A percentile compares a stretch with the other conserved stretches of the same genome.
phyloP scores from a whole-genome alignment of 257 asterid species.

The Nicotiana paniculata region DNA sequence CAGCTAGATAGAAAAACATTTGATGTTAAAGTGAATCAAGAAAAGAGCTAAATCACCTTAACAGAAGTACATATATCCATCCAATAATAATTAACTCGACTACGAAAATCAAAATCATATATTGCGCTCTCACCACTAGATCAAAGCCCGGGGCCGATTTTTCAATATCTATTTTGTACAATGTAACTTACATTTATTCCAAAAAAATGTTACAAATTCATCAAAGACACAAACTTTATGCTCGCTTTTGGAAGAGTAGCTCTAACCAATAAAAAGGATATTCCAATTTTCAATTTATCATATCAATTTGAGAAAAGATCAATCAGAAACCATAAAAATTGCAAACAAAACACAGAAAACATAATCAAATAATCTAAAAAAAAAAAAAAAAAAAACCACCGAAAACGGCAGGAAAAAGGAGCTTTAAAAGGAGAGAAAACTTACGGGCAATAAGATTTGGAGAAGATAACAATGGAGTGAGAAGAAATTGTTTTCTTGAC shows the following conservation, averaged over 20 bases:
- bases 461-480: conserved; percentile 70
- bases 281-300: background rate
- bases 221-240: background rate
- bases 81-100: background rate
- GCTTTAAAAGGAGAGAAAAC: background rate
- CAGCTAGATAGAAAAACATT: background rate
- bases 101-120: background rate
- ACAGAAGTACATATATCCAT: background rate
- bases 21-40: background rate
- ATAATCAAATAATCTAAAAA: background rate
- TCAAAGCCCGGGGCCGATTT: too few relatives aligned
- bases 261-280: background rate
- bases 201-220: background rate
- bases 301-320: background rate
- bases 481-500: conserved; percentile 61
- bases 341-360: background rate
- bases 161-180: background rate
- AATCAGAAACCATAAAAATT: background rate
- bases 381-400: background rate
- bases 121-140: too few relatives aligned
- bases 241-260: background rate
- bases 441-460: conserved; percentile 93
- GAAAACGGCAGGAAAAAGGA: background rate
- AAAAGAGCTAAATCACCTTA: background rate
- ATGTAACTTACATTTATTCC: background rate